Evolutionary conservation across 139 green algal genomes (phyloP).

Genomic region (Parachlorella kessleri): DNA sequence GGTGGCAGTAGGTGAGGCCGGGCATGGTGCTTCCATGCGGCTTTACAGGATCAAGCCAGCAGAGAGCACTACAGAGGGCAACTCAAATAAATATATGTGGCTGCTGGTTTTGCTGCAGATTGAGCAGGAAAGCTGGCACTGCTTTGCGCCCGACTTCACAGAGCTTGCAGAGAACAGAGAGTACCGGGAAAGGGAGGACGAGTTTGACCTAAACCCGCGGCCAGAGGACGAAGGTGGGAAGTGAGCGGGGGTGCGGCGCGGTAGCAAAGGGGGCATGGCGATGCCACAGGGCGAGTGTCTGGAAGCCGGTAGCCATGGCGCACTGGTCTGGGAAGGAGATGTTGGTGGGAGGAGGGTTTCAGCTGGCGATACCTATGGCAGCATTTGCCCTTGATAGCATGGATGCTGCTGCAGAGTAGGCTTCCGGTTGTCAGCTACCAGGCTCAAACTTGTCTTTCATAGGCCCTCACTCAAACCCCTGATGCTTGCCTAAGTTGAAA

Average conservation of each 20-base stretch:
- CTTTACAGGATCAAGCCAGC: neutral
- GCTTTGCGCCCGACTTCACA: conserved; percentile 94
- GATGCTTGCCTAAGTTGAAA: too few species aligned
- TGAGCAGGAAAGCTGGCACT: conserved; percentile 90
- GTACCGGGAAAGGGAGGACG: conserved; percentile 92
- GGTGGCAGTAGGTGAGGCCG: neutral
- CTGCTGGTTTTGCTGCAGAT: conserved; percentile 31
- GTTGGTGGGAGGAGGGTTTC: too few species aligned
- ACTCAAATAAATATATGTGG: neutral
- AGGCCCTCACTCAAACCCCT: too few species aligned
- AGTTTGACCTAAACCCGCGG: conserved; percentile 86
- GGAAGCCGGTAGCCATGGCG: too few species aligned
- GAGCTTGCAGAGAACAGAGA: conserved; percentile 90
- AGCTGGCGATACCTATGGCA: too few species aligned
- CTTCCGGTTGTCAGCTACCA: too few species aligned
- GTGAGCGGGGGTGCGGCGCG: neutral
- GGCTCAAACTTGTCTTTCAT: too few species aligned
- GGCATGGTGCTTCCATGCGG: neutral
- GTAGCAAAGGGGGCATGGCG: too few species aligned
- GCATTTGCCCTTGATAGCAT: too few species aligned
- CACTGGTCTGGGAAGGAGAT: too few species aligned
- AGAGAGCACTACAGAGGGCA: neutral
- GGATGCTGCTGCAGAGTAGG: too few species aligned
- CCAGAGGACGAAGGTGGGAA: conserved; percentile 8
- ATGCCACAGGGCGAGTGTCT: too few species aligned